Evolutionary conservation across 352 stramenopile genomes (phyloP).

Genomic region (Pythium coloratum): DNA sequence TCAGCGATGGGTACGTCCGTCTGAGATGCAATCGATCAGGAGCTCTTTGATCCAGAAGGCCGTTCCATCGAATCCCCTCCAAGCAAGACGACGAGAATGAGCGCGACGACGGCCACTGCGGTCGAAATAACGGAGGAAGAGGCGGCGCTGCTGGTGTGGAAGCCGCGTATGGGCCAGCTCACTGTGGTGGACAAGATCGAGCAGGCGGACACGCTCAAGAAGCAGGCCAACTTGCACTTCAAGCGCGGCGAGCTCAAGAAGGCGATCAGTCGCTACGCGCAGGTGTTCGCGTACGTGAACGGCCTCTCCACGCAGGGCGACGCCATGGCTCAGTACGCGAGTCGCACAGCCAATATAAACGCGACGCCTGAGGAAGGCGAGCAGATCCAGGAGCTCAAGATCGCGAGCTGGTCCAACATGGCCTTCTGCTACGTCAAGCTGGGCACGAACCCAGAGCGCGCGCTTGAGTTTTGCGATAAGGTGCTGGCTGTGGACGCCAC

Average conservation of each 20-base stretch:
- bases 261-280: slow-evolving; percentile 62
- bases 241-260: slow-evolving; percentile 59
- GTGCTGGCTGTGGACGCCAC: slow-evolving; percentile 60
- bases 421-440: slow-evolving; percentile 83
- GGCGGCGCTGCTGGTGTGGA: slow-evolving; percentile 59
- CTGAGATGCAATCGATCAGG: neutral
- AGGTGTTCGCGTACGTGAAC: slow-evolving; percentile 86
- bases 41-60: neutral
- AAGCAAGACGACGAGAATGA: slow-evolving; percentile 6
- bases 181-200: slow-evolving; percentile 74
- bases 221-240: slow-evolving; percentile 74
- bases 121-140: slow-evolving; percentile 26
- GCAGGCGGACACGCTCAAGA: slow-evolving; percentile 72
- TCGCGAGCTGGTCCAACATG: slow-evolving; percentile 79
- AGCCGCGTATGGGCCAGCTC: slow-evolving; percentile 61
- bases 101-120: slow-evolving; percentile 2
- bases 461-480: slow-evolving; percentile 71
- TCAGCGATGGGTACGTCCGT: slow-evolving; percentile 11
- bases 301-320: slow-evolving; percentile 72
- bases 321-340: slow-evolving; percentile 75
- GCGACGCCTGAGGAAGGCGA: slow-evolving; percentile 49
- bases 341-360: slow-evolving; percentile 43
- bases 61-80: neutral
- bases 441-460: slow-evolving; percentile 41
- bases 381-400: slow-evolving; percentile 66